Conservation (phyloP, 768 basidiomycete species). For the Rubroboletus pulcherrimus region DNA sequence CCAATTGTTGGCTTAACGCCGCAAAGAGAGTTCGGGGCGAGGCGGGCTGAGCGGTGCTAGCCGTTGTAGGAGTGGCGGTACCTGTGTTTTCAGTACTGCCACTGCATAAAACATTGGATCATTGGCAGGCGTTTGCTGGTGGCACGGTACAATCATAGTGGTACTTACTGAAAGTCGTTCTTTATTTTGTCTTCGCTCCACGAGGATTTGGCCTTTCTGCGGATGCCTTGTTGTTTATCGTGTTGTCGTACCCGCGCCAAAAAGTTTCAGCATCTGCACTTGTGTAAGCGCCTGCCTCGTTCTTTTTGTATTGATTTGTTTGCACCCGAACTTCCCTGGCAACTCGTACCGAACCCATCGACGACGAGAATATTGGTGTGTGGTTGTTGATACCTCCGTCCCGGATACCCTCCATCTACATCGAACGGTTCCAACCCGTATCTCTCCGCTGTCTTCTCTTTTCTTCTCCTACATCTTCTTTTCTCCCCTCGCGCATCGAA, state of each 20-base stretch:
- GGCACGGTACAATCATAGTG: too few species aligned
- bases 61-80: not conserved
- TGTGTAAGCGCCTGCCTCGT: conserved; percentile 20
- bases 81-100: not conserved
- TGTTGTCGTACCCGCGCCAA: not conserved
- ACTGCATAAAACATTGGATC: not conserved
- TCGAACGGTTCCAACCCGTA: conserved; percentile 3
- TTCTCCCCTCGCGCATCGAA: conserved; percentile 4
- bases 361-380: conserved; percentile 15
- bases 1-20: not conserved
- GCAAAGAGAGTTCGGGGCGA: not conserved
- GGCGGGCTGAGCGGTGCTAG: not conserved
- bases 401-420: conserved; percentile 10
- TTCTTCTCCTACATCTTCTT: not conserved
- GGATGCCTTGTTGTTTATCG: not conserved
- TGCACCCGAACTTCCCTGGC: conserved; percentile 25
- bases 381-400: conserved; percentile 18
- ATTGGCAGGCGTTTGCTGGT: not conserved
- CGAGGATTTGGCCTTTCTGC: not conserved
- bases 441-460: not conserved
- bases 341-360: conserved; percentile 23
- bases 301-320: conserved; percentile 32
- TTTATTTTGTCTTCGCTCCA: not conserved
- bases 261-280: not conserved
- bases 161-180: not conserved